Conservation (phyloP, 805 yeast genomes). For the Pichia californica region DNA sequence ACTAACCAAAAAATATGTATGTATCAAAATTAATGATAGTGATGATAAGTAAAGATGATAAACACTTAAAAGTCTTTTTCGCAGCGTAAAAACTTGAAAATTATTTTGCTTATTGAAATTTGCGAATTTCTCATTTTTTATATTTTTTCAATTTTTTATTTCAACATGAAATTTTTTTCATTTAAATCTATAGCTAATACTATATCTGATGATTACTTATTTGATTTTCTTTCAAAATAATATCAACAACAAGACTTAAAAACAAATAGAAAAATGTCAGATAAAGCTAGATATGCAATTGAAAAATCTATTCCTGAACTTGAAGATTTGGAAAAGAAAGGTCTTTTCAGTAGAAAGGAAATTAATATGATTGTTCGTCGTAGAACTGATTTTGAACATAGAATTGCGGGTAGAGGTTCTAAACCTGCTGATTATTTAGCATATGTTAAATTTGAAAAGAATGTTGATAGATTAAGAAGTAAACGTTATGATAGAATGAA, state of each 20-base stretch:
- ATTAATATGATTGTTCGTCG: conserved; percentile 80
- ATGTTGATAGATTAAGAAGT: conserved; percentile 68
- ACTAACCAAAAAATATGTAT: background rate
- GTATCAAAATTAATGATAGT: too few relatives aligned
- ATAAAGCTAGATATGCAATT: conserved; percentile 43
- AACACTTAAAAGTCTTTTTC: too few relatives aligned
- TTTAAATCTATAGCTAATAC: too few relatives aligned
- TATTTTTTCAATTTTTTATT: too few relatives aligned
- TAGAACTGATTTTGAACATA: conserved; percentile 92
- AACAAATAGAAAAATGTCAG: conserved; percentile 28
- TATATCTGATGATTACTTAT: too few relatives aligned
- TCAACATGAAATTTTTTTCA: too few relatives aligned
- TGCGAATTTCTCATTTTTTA: too few relatives aligned
- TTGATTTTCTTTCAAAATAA: too few relatives aligned
- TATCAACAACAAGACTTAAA: too few relatives aligned
- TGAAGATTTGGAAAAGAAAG: conserved; percentile 76
- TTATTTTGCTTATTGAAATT: too few relatives aligned
- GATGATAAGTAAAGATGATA: too few relatives aligned
- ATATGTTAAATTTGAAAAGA: conserved; percentile 75
- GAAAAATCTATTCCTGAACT: conserved; percentile 84
- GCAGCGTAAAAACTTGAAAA: too few relatives aligned
- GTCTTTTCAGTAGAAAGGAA: conserved; percentile 77
- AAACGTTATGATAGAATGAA: conserved; percentile 63
- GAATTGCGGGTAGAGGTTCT: conserved; percentile 78
- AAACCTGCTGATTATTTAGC: conserved; percentile 68